phyloP scores from a whole-genome alignment of 768 basidiomycete species.

The Lanmaoa rubissima region DNA sequence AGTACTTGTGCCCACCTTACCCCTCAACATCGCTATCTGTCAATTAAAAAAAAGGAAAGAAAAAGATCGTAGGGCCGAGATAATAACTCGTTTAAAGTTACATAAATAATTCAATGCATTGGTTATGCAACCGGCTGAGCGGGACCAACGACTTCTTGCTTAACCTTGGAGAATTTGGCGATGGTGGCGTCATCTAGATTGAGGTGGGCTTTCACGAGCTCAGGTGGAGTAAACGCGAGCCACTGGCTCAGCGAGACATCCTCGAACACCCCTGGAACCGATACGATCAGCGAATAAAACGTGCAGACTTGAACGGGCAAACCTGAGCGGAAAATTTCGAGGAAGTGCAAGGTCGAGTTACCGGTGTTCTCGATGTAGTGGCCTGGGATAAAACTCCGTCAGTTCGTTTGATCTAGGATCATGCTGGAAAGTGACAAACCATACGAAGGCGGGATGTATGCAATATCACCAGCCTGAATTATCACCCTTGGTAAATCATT shows the following conservation, averaged over 20 bases:
- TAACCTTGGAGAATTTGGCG: conserved; percentile 47
- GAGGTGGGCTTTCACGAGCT: conserved; percentile 62
- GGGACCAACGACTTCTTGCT: conserved; percentile 46
- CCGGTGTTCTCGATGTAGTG: conserved; percentile 72
- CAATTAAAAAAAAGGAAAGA: background rate
- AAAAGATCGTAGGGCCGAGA: conserved; percentile 10
- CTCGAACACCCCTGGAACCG: conserved; percentile 42
- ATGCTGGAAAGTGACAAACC: conserved; percentile 8
- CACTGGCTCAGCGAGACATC: conserved; percentile 60
- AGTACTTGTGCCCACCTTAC: background rate
- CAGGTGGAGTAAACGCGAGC: conserved; percentile 59
- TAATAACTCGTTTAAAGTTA: background rate
- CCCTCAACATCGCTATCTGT: background rate
- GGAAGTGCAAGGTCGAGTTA: conserved; percentile 52
- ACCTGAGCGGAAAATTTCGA: conserved; percentile 64
- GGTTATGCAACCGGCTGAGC: background rate
- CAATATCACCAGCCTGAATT: conserved; percentile 31
- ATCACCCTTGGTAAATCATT: background rate
- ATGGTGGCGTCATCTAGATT: conserved; percentile 51
- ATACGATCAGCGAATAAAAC: background rate
- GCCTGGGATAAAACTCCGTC: conserved; percentile 32
- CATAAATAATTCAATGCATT: background rate
- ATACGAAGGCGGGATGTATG: conserved; percentile 26
- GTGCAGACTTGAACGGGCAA: conserved; percentile 1
- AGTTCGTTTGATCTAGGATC: background rate